A percentile compares a stretch with the other conserved stretches of the same genome.
Evolutionary conservation across 495 filamentous ascomycete species (phyloP).

Genomic region (Penicillium steckii): DNA sequence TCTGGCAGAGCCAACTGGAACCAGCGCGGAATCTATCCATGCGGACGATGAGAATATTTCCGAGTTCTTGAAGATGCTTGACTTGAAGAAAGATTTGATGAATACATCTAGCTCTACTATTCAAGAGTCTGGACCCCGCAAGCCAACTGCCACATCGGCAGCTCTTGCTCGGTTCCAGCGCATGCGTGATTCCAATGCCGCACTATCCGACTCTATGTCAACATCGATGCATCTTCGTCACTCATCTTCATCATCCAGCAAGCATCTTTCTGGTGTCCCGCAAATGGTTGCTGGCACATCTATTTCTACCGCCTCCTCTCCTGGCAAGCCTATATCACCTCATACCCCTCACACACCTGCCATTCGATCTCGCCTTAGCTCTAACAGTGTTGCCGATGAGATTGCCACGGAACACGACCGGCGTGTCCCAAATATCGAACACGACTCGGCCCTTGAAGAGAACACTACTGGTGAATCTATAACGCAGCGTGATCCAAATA

Average conservation of each 20-base stretch:
- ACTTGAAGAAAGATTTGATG: constrained; percentile 74
- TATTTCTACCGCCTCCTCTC: constrained; percentile 82
- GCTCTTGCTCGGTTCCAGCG: constrained; percentile 74
- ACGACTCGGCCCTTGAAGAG: constrained; percentile 38
- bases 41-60: constrained; percentile 90
- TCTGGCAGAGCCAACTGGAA: constrained; percentile 69
- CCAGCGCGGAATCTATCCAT: constrained; percentile 75
- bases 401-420: constrained; percentile 33
- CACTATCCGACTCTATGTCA: constrained; percentile 83
- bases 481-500: constrained; percentile 44
- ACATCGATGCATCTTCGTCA: constrained; percentile 79
- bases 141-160: constrained; percentile 56
- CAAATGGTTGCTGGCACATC: constrained; percentile 79
- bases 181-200: constrained; percentile 84
- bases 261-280: constrained; percentile 79
- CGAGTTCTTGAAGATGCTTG: constrained; percentile 85
- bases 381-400: constrained; percentile 81
- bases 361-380: constrained; percentile 87
- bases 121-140: constrained; percentile 56
- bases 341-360: constrained; percentile 94
- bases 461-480: constrained; percentile 31
- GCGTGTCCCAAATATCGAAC: constrained; percentile 27
- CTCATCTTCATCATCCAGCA: constrained; percentile 79
- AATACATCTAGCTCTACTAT: constrained; percentile 58
- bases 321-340: constrained; percentile 87